Base-by-base conservation (phyloP, 176 grass and related monocot species). In the Carex parvula region DNA sequence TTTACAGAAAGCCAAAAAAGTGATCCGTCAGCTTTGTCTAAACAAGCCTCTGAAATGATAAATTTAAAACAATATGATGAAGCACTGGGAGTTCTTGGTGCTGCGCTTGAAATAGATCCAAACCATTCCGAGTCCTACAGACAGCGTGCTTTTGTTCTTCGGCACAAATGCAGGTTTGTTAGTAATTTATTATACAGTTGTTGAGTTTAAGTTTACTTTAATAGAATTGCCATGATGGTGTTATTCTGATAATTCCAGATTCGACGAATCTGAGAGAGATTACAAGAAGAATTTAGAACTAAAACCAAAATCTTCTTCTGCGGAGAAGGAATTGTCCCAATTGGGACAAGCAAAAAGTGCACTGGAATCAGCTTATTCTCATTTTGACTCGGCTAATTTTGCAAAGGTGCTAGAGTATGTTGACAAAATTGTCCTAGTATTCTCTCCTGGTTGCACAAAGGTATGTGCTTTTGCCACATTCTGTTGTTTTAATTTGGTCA, bases 321-420 rank as follows among this genome's bases (percentile, higher is more conserved):
- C 89, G 70, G 91, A 93, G 70, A 98, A 98, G 91, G 96, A 98
- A 60, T 54, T 95, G 61, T 95, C 96, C 55, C 92, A 98, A 84
- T 59, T 93, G 65, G 80, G 90, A 79, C 96, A 98, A 86, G 91
- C 96, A 39, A 85, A 92, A 64, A 90, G 83, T 62, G 93, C 96
- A 53, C 72, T 98, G 32, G 64, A 89, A 41, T 93, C 91, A 79
- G 93, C 96, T 84, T 76, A 90, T 90, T 79, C 7, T 81, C 72
- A 98, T 81, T 93, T 93, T 66, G 88, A 98, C 79, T 90, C 89
- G 9, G 88, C 88, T 67, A 91, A 95, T 64, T 93, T 92, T 46
- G 83, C 91, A 11, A 98, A 95, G 81, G 96, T 94, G 84, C 16
- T 98, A 32, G 96, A 98, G 48, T 98, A 98, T 26, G 83, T 95